A percentile compares a stretch with the other conserved stretches of the same genome.
These are phyloP conservation scores for Marchantia paleacea DNA, from an alignment of 225 moss, liverwort and hornwort genomes.

Conservation along the genomic window DNA sequence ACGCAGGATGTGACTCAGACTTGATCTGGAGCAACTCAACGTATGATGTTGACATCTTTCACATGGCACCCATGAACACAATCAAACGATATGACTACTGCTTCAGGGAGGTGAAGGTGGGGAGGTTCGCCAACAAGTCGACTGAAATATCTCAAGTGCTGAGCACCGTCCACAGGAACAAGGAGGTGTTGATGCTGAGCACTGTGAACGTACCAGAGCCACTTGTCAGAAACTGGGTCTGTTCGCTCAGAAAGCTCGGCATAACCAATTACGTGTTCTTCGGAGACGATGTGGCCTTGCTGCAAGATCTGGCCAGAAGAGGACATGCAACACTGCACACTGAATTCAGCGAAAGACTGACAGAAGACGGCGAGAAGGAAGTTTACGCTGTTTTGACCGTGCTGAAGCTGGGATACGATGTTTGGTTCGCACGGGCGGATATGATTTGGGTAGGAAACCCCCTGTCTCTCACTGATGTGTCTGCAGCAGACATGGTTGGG, in stretches of 20 bases:
- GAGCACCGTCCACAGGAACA: conserved; percentile 39
- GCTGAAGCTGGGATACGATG: conserved; percentile 56
- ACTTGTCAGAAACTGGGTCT: conserved; percentile 86
- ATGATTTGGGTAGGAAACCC: conserved; percentile 70
- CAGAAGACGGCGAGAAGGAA: conserved; percentile 29
- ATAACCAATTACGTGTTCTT: conserved; percentile 61
- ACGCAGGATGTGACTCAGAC: conserved; percentile 63
- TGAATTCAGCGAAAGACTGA: conserved; percentile 34
- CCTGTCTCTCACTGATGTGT: conserved; percentile 5
- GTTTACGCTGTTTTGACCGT: conserved; percentile 58
- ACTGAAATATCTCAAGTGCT: conserved; percentile 49
- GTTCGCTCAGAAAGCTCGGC: conserved; percentile 57
- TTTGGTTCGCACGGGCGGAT: conserved; percentile 87
- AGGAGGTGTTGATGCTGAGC: conserved; percentile 63
- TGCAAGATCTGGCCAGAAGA: conserved; percentile 62
- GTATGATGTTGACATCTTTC: conserved; percentile 63
- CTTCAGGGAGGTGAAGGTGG: conserved; percentile 57
- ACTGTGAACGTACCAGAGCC: conserved; percentile 51
- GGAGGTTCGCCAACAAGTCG: conserved; percentile 48
- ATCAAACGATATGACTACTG: conserved; percentile 76
- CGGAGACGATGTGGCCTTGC: conserved; percentile 58
- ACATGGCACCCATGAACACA: conserved; percentile 62
- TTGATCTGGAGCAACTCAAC: conserved; percentile 50
- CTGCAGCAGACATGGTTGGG: conserved; percentile 44
- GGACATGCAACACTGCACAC: conserved; percentile 69